These are phyloP conservation scores for Emmonsiellopsis sp. DNA, from an alignment of 2,329 filamentous ascomycete species.

Conservation along the genomic window DNA sequence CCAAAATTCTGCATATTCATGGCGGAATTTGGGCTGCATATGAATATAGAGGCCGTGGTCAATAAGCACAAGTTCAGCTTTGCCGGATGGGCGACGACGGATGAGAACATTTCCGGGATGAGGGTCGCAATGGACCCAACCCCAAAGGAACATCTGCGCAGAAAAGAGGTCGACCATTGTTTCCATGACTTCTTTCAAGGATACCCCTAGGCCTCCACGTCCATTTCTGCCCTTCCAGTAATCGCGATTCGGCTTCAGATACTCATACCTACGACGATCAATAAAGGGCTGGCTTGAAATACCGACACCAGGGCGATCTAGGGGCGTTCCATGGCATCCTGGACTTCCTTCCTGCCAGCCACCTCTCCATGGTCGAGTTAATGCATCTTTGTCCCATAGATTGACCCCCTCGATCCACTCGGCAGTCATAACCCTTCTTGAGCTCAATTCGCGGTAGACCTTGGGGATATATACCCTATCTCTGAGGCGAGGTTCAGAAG, in stretches of 20 bases:
- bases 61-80: constrained; percentile 84
- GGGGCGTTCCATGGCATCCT: constrained; percentile 58
- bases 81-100: constrained; percentile 70
- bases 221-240: constrained; percentile 65
- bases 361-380: constrained; percentile 69
- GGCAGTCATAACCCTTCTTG: constrained; percentile 76
- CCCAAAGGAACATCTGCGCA: constrained; percentile 98
- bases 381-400: constrained; percentile 80
- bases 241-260: constrained; percentile 69
- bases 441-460: constrained; percentile 73
- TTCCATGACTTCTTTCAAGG: constrained; percentile 79
- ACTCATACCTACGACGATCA: constrained; percentile 31
- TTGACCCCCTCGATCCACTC: constrained; percentile 97
- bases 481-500: constrained; percentile 63
- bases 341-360: constrained; percentile 67
- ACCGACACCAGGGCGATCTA: constrained; percentile 42
- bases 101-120: constrained; percentile 98
- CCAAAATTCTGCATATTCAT: constrained; percentile 86
- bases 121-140: constrained; percentile 89
- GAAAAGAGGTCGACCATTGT: constrained; percentile 95
- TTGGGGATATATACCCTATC: constrained; percentile 80
- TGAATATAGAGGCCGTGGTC: constrained; percentile 95
- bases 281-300: constrained; percentile 20
- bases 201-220: constrained; percentile 74
- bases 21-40: constrained; percentile 73